A percentile compares a stretch with the other conserved stretches of the same genome.
Conservation (phyloP, 1,284 basidiomycete species). For the Papiliotrema fonsecae region DNA sequence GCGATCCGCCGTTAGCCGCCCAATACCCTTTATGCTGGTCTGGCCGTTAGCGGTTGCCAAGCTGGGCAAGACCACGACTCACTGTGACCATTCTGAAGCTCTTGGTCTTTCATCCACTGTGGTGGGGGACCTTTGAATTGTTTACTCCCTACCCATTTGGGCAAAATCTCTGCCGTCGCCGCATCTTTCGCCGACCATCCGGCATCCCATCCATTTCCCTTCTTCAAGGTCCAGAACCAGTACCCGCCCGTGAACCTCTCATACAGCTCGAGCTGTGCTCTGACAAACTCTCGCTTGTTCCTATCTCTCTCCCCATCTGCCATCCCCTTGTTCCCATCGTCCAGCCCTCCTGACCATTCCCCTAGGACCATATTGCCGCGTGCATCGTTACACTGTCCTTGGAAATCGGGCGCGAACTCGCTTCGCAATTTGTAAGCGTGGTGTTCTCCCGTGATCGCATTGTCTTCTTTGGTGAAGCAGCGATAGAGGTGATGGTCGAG, state of each 20-base stretch:
- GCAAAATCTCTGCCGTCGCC: constrained; percentile 60
- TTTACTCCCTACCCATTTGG: constrained; percentile 50
- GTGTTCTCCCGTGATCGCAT: constrained; percentile 54
- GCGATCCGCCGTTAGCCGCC: constrained; percentile 51
- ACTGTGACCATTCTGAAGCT: constrained; percentile 29
- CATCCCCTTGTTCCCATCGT: constrained; percentile 45
- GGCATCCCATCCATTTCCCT: constrained; percentile 61
- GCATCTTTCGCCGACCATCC: constrained; percentile 76
- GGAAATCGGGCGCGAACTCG: constrained; percentile 21
- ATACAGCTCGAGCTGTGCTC: constrained; percentile 65
- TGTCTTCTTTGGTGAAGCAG: constrained; percentile 58
- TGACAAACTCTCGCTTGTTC: constrained; percentile 55
- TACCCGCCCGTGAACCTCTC: constrained; percentile 66
- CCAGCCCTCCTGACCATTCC: constrained; percentile 80
- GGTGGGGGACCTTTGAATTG: constrained; percentile 25
- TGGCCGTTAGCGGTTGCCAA: constrained; percentile 35
- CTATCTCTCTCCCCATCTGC: constrained; percentile 53
- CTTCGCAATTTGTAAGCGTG: constrained; percentile 52
- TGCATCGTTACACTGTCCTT: constrained; percentile 31
- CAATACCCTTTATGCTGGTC: constrained; percentile 59
- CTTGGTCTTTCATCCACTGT: constrained; percentile 45
- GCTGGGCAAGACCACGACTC: constrained; percentile 4
- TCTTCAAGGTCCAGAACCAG: constrained; percentile 88
- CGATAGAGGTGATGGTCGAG: constrained; percentile 84
- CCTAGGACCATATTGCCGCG: constrained; percentile 65